These are phyloP conservation scores for Leersia perrieri DNA, from an alignment of 176 grass and related monocot species.

Conservation along the genomic window DNA sequence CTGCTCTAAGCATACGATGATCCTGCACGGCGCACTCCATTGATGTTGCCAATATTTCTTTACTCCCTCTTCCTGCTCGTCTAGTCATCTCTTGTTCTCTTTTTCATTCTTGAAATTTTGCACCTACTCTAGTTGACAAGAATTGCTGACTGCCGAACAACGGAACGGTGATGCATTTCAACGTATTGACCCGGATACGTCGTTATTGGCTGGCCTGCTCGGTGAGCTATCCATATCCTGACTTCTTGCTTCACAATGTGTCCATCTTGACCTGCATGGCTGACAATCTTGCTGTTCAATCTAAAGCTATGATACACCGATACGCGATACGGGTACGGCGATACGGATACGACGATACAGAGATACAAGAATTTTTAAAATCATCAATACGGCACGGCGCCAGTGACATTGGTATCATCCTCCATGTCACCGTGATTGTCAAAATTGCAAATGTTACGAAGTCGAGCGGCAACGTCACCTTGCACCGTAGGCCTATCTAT, in stretches of 20 bases:
- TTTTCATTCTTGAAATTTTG: neutral
- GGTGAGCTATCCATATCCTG: constrained; percentile 4
- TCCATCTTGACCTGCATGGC: neutral
- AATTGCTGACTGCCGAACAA: neutral
- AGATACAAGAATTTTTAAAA: too few species aligned
- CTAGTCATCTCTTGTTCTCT: neutral
- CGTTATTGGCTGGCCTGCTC: neutral
- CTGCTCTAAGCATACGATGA: neutral
- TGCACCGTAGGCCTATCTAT: too few species aligned
- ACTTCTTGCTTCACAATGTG: neutral
- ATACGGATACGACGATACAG: too few species aligned
- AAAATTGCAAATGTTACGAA: too few species aligned
- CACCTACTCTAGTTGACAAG: neutral
- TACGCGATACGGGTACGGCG: too few species aligned
- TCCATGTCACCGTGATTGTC: too few species aligned
- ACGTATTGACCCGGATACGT: constrained; percentile 2
- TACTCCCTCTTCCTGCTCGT: neutral
- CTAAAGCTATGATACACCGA: too few species aligned
- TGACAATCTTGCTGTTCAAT: neutral
- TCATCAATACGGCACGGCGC: too few species aligned
- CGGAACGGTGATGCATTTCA: neutral
- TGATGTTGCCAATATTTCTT: neutral
- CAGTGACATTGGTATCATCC: too few species aligned
- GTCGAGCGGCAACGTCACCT: too few species aligned
- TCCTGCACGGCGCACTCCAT: neutral